phyloP scores from a whole-genome alignment of 371 early-diverging fungal species.

The Actinomortierella ambigua region DNA sequence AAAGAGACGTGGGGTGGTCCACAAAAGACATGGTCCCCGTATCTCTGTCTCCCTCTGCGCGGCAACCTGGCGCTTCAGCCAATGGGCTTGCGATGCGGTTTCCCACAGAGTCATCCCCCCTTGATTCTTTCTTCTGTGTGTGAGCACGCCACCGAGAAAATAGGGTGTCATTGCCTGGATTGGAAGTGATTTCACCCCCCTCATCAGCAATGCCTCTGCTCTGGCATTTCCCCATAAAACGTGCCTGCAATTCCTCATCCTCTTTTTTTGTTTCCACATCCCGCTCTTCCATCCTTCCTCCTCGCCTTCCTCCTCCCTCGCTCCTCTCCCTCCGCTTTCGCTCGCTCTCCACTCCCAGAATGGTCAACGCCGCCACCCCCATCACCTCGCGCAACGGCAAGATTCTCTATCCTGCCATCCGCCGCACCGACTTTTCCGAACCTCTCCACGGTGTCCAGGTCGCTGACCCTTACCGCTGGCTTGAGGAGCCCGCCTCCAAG shows the following conservation, averaged over 20 bases:
- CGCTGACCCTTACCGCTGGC: constrained; percentile 62
- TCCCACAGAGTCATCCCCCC: background rate
- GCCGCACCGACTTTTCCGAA: constrained; percentile 53
- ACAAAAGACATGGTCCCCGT: no score
- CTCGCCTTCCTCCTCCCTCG: background rate
- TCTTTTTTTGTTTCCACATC: background rate
- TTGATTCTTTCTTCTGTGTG: no score
- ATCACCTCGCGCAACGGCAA: constrained; percentile 26
- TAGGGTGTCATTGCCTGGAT: background rate
- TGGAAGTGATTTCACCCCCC: background rate
- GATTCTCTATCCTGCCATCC: constrained; percentile 44
- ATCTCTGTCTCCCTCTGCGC: no score
- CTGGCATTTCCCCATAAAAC: background rate
- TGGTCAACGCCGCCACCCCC: constrained; percentile 17
- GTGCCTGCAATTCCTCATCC: background rate
- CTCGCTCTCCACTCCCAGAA: constrained; percentile 6
- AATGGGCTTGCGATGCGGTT: background rate
- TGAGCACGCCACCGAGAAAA: background rate
- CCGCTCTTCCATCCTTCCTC: background rate
- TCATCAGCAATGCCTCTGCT: background rate
- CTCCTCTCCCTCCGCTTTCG: background rate
- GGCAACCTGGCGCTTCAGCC: background rate
- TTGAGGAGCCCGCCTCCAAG: constrained; percentile 56
- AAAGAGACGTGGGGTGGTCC: no score
- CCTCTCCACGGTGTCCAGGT: constrained; percentile 49